A percentile compares a stretch with the other conserved stretches of the same genome.
These are phyloP conservation scores for Vigna nakashimae DNA, from an alignment of 306 rosid genomes.

Conservation along the genomic window DNA sequence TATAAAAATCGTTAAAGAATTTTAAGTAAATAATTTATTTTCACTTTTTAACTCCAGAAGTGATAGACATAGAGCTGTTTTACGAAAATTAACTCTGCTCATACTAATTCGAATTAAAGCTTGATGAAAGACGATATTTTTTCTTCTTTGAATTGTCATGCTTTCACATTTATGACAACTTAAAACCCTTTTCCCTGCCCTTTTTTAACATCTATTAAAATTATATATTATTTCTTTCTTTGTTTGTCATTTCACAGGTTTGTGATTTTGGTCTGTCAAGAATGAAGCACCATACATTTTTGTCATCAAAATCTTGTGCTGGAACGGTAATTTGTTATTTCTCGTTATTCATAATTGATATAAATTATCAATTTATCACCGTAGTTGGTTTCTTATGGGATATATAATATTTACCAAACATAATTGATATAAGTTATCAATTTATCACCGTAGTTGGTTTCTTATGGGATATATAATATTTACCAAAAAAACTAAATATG, in stretches of 20 bases:
- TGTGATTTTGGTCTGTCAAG: constrained; percentile 99
- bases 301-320: constrained; percentile 97
- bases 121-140: neutral
- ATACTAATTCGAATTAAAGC: neutral
- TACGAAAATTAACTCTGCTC: constrained; percentile 8
- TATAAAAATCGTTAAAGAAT: constrained; percentile 6
- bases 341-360: constrained; percentile 29
- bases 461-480: constrained; percentile 25
- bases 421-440: constrained; percentile 13
- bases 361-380: neutral
- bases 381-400: neutral
- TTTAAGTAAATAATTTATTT: constrained; percentile 14
- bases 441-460: constrained; percentile 1
- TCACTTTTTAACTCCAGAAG: constrained; percentile 18
- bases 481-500: constrained; percentile 26
- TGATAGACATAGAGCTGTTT: constrained; percentile 6
- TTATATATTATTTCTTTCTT: constrained; percentile 10
- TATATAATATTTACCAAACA: neutral
- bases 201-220: constrained; percentile 34
- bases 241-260: constrained; percentile 64
- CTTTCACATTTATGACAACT: constrained; percentile 8
- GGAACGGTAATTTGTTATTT: constrained; percentile 82
- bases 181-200: neutral
- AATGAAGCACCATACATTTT: constrained; percentile 87
- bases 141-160: constrained; percentile 8